Evolutionary conservation across 495 filamentous ascomycete species (phyloP).

Genomic region (Aspergillus avenaceus): DNA sequence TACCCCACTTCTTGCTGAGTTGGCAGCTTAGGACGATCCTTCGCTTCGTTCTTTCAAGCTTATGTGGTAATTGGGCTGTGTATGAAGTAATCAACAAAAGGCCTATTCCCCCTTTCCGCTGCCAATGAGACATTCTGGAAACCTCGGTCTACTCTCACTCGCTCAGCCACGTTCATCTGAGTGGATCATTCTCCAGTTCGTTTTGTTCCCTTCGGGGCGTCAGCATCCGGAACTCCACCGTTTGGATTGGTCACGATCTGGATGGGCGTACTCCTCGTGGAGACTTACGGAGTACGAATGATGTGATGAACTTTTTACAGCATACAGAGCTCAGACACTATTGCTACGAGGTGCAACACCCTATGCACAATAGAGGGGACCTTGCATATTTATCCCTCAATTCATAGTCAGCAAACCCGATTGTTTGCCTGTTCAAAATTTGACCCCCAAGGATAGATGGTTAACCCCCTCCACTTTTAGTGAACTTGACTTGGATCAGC

Average conservation of each 20-base stretch:
- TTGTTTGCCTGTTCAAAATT: not conserved
- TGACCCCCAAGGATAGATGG: not conserved
- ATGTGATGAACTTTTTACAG: constrained; percentile 10
- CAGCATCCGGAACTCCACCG: constrained; percentile 10
- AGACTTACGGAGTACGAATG: not conserved
- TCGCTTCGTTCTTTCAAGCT: not conserved
- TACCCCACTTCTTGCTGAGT: constrained; percentile 17
- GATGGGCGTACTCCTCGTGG: constrained; percentile 15
- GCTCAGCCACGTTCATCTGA: constrained; percentile 12
- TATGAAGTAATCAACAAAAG: not conserved
- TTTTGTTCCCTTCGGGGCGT: constrained; percentile 3
- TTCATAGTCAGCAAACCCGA: not conserved
- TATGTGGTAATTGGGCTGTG: constrained; percentile 12
- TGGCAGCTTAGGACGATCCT: constrained; percentile 15
- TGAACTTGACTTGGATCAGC: not conserved
- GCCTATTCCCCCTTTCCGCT: constrained; percentile 5
- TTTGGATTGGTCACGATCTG: constrained; percentile 18
- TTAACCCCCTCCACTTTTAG: not conserved
- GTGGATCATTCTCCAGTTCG: constrained; percentile 10
- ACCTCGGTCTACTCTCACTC: constrained; percentile 6
- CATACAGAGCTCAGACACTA: constrained; percentile 1
- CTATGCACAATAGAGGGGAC: constrained; percentile 1
- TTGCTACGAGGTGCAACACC: not conserved
- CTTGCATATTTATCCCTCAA: not conserved
- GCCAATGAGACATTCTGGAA: constrained; percentile 16